These are phyloP conservation scores for Ambrosiella beaveri DNA, from an alignment of 2,329 filamentous ascomycete genomes.

Conservation along the genomic window DNA sequence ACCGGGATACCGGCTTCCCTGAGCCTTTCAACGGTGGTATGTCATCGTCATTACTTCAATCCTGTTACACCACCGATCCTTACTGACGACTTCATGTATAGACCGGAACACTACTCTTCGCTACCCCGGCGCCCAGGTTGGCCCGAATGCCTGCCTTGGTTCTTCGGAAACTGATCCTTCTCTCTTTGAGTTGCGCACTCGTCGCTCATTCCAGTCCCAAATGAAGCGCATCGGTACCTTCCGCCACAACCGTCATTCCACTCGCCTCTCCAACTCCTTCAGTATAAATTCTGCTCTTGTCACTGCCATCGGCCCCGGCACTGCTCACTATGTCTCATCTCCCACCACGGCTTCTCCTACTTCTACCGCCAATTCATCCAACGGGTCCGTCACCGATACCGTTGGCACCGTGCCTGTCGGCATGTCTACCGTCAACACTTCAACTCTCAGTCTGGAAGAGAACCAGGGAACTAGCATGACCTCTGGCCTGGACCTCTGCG, in stretches of 20 bases:
- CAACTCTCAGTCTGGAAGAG: neutral
- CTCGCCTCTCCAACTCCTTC: constrained; percentile 1
- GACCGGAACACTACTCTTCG: constrained; percentile 42
- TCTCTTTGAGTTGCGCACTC: constrained; percentile 26
- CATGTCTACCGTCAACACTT: constrained; percentile 2
- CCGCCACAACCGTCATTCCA: constrained; percentile 5
- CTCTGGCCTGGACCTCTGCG: neutral
- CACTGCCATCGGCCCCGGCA: constrained; percentile 5
- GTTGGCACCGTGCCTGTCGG: neutral
- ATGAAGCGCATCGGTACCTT: constrained; percentile 24
- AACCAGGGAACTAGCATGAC: constrained; percentile 1
- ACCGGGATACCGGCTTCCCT: constrained; percentile 33
- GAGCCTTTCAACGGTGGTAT: constrained; percentile 31
- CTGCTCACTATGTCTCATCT: constrained; percentile 1
- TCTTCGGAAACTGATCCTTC: constrained; percentile 33
- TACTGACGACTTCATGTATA: constrained; percentile 14
- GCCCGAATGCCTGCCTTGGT: constrained; percentile 37
- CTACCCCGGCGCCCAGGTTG: constrained; percentile 43
- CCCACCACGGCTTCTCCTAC: constrained; percentile 2
- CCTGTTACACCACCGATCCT: neutral
- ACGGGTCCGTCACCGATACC: neutral
- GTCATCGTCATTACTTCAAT: constrained; percentile 12
- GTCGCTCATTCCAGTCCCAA: constrained; percentile 26
- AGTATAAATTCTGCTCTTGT: constrained; percentile 8
- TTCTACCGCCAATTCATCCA: neutral